A percentile compares a stretch with the other conserved stretches of the same genome.
phyloP scores from a whole-genome alignment of 2,329 filamentous ascomycete genomes.

The Mariannaea sp. region DNA sequence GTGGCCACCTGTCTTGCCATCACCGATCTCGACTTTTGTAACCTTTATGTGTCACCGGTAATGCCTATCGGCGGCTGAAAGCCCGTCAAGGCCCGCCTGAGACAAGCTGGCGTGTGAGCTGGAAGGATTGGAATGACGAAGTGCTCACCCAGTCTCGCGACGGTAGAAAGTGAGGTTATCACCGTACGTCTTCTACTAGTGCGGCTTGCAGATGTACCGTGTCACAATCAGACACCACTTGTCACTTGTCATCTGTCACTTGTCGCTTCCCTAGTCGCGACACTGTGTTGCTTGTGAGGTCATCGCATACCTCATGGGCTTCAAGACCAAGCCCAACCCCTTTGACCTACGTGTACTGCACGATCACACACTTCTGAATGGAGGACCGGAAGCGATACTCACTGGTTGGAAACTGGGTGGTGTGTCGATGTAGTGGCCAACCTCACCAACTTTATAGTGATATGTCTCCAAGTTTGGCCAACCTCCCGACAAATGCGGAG shows the following conservation, averaged over 20 bases:
- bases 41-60: too few species aligned
- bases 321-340: background rate
- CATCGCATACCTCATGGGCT: background rate
- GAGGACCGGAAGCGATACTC: background rate
- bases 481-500: background rate
- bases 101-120: too few species aligned
- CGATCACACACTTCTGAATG: background rate
- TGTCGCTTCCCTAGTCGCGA: background rate
- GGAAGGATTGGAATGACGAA: too few species aligned
- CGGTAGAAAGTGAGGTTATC: background rate
- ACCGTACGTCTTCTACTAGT: background rate
- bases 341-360: background rate
- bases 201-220: background rate
- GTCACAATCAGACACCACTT: background rate
- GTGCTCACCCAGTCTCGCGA: background rate
- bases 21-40: too few species aligned
- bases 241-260: too few species aligned
- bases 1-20: too few species aligned
- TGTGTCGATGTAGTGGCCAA: background rate
- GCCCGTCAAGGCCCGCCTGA: too few species aligned
- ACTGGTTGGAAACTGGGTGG: background rate
- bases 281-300: slow-evolving; percentile 6
- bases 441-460: background rate
- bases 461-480: background rate
- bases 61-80: too few species aligned